These are phyloP conservation scores for Lagerstroemia speciosa DNA, from an alignment of 345 rosid genomes.

Conservation along the genomic window DNA sequence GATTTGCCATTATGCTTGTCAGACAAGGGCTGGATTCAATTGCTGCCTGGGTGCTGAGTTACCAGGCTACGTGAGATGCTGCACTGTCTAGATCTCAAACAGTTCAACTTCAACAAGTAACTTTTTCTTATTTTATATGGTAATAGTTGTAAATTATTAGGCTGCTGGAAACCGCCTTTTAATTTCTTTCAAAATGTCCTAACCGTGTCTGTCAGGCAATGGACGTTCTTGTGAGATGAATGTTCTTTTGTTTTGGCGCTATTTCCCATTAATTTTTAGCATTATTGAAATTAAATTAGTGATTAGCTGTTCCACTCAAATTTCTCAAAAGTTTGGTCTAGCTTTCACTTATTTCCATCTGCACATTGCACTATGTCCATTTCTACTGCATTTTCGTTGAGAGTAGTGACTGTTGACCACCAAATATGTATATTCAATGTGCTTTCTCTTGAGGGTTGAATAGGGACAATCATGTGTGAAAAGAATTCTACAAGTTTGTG, in stretches of 20 bases:
- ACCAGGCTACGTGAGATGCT: not conserved
- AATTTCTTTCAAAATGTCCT: not conserved
- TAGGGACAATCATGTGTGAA: not conserved
- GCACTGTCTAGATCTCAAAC: not conserved
- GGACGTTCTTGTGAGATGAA: not conserved
- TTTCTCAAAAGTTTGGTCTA: not conserved
- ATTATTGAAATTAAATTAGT: not conserved
- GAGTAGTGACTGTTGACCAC: not conserved
- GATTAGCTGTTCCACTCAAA: not conserved
- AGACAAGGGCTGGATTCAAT: not conserved
- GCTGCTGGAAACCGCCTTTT: not conserved
- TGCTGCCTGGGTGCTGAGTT: not conserved
- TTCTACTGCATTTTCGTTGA: not conserved
- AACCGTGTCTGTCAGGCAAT: not conserved
- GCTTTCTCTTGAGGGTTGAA: not conserved
- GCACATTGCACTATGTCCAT: not conserved
- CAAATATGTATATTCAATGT: not conserved
- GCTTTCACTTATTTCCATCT: not conserved
- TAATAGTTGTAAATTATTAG: not conserved
- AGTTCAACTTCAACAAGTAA: not conserved
- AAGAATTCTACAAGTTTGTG: not conserved
- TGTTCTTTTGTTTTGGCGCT: not conserved
- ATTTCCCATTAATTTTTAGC: too few species aligned
- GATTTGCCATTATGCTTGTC: not conserved
- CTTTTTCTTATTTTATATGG: not conserved